A percentile compares a stretch with the other conserved stretches of the same genome.
Conservation (phyloP, 2,329 filamentous ascomycete genomes). For the Neurospora crassa region DNA sequence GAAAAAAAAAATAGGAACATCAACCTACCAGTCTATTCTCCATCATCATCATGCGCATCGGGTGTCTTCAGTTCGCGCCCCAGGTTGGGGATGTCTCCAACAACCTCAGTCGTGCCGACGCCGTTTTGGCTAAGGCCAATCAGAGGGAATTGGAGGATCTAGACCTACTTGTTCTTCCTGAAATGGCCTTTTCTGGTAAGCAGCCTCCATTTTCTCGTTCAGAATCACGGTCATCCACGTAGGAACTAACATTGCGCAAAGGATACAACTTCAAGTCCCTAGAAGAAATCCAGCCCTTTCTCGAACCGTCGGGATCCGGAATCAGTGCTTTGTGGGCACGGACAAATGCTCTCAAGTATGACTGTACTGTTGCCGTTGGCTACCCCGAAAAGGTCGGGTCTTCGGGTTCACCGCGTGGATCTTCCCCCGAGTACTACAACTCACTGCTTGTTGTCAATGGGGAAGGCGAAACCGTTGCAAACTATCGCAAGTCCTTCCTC, state of each 20-base stretch:
- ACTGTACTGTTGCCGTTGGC: slow-evolving; percentile 60
- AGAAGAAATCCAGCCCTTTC: slow-evolving; percentile 55
- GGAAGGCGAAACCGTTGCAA: slow-evolving; percentile 48
- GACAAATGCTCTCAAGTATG: slow-evolving; percentile 52
- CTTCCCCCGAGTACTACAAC: slow-evolving; percentile 43
- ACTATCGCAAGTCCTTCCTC: slow-evolving; percentile 52
- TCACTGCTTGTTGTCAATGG: slow-evolving; percentile 43
- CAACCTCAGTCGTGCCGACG: slow-evolving; percentile 61
- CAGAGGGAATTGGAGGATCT: slow-evolving; percentile 49
- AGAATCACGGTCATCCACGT: neutral
- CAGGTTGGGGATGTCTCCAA: slow-evolving; percentile 59
- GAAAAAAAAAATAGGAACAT: neutral
- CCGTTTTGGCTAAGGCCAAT: slow-evolving; percentile 45
- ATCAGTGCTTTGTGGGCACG: slow-evolving; percentile 64
- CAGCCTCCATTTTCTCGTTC: neutral
- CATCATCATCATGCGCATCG: slow-evolving; percentile 24
- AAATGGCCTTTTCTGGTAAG: slow-evolving; percentile 66
- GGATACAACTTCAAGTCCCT: slow-evolving; percentile 73
- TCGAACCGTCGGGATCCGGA: slow-evolving; percentile 58
- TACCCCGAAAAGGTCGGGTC: slow-evolving; percentile 62
- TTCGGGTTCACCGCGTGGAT: slow-evolving; percentile 34
- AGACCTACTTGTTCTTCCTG: slow-evolving; percentile 65
- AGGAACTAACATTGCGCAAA: slow-evolving; percentile 17
- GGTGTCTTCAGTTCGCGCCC: slow-evolving; percentile 65
- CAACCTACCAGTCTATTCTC: neutral